Evolutionary conservation across 345 rosid species (phyloP), one percentile per base, ranked within the genome.

Genomic region (Eucalyptus shirleyi): DNA sequence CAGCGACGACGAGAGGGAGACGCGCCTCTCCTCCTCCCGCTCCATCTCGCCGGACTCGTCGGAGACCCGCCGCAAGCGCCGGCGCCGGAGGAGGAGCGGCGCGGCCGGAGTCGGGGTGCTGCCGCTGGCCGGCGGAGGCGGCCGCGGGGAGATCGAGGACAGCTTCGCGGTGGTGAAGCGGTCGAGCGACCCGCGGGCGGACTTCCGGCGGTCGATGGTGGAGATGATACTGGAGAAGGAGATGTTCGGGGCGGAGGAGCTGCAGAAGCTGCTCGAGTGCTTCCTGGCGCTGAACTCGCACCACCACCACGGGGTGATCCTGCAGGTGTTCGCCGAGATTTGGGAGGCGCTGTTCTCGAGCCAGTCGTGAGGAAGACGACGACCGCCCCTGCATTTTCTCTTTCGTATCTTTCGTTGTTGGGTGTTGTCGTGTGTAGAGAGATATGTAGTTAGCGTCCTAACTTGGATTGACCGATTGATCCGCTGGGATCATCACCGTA

Each of bases 81-180:
- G 85, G n/a, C 81, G 89, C 18, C 91, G 37, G 81, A 89, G 90
- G 80, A 80, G 44, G 47, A 87, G 86, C 23, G 51, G 56, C 69
- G 42, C 17, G 21, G 89, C 92, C 81, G 89, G 90, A 19, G 80
- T 87, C 53, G 91, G 89, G 37, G 67, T 88, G 59, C 37, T 91
- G 88, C 92, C 92, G 4, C 37, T 91, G 87, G 90, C 53, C 86
- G 91, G 59, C 59, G 90, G 59, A 80, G 44, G 47, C 1, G 21
- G 87, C 92, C 81, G 89, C 59, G 91, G 92, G 60, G 92, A 92
- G 88, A 94, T 94, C 87, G 93, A 92, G 50, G 98, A 92, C 86
- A 96, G 99, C 93, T 94, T 95, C 45, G 99, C 98, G 4, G 97
- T 97, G 87, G 99, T 95, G 93, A 96, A 96, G 95, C 93, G 94